Base-by-base conservation (phyloP, 1,139 yeast genomes). In the Geotrichum australiense region DNA sequence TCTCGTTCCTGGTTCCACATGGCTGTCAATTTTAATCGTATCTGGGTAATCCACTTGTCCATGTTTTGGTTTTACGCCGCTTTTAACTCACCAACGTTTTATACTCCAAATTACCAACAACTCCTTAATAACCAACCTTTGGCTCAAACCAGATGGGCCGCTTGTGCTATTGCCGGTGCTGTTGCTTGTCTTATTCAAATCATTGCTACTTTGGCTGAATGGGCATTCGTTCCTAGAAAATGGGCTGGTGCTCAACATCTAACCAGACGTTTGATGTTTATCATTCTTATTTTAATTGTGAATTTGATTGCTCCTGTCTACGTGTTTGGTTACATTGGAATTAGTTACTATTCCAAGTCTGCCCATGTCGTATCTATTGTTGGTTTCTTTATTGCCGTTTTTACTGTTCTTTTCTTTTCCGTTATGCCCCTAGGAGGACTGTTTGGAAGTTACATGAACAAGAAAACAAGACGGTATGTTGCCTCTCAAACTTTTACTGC, bases 191-290 rank as follows among this genome's bases (percentile, higher is more conserved):
- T 74, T 43, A 76, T 91, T 58, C 96, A 91, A 69, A 74, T 91
- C 50, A 54, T 76, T 48, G 98, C 98, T 40, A 91, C 98, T 19
- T 47, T 87, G 39, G 76, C 84, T 57, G 98, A 91, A 67, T 91
- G 96, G 96, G 73, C 80, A 62, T 91, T 86, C 61, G 97, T 91
- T 50, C 98, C 98, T 51, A 80, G 97, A 69, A 79, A 81, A 58
- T 91, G 97, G 97, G 94, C 97, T 24, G 98, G 98, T 66, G 97
- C 97, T 64, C 97, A 91, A 69, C 96, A 86, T 63, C 76, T 91
- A 62, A 70, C 87, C 39, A 83, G 96, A 66, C 83, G 98, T 62
- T 71, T 91, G 57, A 58, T 79, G 70, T 83, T 89, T 62, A 66
- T 91, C 62, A 55, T 80, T 45, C 53, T 78, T 41, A 75, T 89